Percentiles rank a stretch among this genome's conserved stretches.
phyloP scores from a whole-genome alignment of 495 filamentous ascomycete species.

The Lophiostoma macrostomum region DNA sequence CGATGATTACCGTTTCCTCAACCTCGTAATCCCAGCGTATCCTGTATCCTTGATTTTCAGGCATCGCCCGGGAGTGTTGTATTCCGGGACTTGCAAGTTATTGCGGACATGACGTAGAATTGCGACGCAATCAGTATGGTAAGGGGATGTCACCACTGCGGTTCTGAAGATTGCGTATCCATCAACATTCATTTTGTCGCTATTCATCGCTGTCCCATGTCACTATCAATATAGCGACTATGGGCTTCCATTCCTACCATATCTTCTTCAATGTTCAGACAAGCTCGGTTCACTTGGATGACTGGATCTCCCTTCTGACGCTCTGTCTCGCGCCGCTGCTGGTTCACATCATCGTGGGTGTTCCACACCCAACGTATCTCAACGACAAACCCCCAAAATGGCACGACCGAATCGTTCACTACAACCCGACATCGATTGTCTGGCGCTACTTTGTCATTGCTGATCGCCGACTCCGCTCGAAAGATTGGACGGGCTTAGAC shows the following conservation, averaged over 20 bases:
- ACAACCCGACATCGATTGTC: conserved; percentile 40
- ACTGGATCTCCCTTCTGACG: conserved; percentile 37
- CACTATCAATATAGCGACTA: too few species aligned
- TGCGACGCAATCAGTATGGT: too few species aligned
- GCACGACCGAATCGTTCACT: conserved; percentile 29
- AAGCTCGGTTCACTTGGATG: background rate
- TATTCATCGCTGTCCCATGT: too few species aligned
- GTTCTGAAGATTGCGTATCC: too few species aligned
- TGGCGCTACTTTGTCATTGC: conserved; percentile 40
- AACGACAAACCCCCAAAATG: background rate
- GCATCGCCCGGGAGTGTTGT: too few species aligned
- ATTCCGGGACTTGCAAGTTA: too few species aligned
- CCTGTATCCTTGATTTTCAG: too few species aligned
- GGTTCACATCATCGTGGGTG: conserved; percentile 32
- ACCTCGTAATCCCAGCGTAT: too few species aligned
- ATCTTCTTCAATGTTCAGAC: conserved; percentile 3
- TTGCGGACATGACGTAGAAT: too few species aligned
- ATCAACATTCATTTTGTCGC: too few species aligned
- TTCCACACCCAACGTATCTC: conserved; percentile 27
- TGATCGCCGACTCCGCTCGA: conserved; percentile 4
- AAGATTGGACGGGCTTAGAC: background rate
- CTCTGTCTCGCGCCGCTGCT: conserved; percentile 39
- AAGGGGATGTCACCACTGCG: too few species aligned
- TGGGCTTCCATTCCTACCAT: conserved; percentile 3
- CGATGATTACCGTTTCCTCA: too few species aligned